Conservation (phyloP, 441 rosid genomes). For the Melastoma candidum region DNA sequence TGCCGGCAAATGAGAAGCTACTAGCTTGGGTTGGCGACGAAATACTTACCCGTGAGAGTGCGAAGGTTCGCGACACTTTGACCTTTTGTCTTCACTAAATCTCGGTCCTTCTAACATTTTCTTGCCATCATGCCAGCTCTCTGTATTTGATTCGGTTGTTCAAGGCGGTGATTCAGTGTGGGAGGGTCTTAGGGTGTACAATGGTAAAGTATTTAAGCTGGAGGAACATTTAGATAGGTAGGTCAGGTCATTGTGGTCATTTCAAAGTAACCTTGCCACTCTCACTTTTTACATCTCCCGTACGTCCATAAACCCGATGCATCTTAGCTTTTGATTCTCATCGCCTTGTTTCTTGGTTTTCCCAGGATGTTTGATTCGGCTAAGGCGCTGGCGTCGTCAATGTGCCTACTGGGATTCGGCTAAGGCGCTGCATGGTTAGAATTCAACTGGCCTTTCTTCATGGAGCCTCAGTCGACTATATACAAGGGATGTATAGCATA, state of each 20-base stretch:
- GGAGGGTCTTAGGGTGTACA: conserved; percentile 85
- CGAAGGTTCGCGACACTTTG: conserved; percentile 43
- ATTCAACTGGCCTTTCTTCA: too few species aligned
- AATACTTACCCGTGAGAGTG: conserved; percentile 73
- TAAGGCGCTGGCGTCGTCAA: conserved; percentile 76
- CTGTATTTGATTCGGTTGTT: conserved; percentile 83
- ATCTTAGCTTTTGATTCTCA: not conserved
- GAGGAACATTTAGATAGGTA: conserved; percentile 80
- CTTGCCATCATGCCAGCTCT: conserved; percentile 39
- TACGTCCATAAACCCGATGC: too few species aligned
- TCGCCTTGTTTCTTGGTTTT: conserved; percentile 7
- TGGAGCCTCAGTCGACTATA: too few species aligned
- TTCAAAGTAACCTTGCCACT: not conserved
- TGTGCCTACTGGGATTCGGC: too few species aligned
- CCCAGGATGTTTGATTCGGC: conserved; percentile 78
- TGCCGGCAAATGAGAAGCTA: conserved; percentile 66
- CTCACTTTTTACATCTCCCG: not conserved
- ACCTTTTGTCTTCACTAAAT: conserved; percentile 6
- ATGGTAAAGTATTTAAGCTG: conserved; percentile 68
- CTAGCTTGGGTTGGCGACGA: conserved; percentile 92
- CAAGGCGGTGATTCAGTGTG: conserved; percentile 94
- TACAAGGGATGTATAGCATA: conserved; percentile 18
- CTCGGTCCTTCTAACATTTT: not conserved
- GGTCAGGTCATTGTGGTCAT: conserved; percentile 36
- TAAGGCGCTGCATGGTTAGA: too few species aligned